Conservation (phyloP, 441 rosid species). For the Gossypium laxum region DNA sequence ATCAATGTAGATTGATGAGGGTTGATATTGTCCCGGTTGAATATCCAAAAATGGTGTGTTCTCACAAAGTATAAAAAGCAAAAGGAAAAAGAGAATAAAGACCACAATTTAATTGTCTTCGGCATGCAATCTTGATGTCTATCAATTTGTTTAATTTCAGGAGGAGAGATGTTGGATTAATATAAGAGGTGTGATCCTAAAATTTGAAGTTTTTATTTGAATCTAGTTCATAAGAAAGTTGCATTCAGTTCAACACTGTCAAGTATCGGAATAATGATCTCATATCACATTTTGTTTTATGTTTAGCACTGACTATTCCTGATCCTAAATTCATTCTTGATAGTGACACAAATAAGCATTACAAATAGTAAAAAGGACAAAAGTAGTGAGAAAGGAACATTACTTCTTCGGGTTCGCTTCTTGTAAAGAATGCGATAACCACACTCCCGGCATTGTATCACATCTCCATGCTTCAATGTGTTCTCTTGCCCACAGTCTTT, state of each 20-base stretch:
- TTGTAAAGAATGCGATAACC: conserved; percentile 91
- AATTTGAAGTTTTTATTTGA: too few species aligned
- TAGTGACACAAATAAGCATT: background rate
- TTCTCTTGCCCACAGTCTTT: conserved; percentile 81
- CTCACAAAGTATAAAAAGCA: background rate
- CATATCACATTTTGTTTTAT: background rate
- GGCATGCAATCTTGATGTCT: background rate
- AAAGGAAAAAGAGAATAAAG: background rate
- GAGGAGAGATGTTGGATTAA: too few species aligned
- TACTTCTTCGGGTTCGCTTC: conserved; percentile 87
- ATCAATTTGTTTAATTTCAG: background rate
- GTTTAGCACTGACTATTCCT: too few species aligned
- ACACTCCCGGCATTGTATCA: conserved; percentile 55
- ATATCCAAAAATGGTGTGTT: too few species aligned
- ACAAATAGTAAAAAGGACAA: background rate
- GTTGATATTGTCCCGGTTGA: background rate
- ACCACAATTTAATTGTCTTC: background rate
- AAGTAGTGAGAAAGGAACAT: background rate
- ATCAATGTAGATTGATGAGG: background rate
- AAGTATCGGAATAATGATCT: background rate
- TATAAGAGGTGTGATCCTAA: too few species aligned
- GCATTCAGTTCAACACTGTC: background rate
- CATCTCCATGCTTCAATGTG: conserved; percentile 76
- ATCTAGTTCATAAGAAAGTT: too few species aligned
- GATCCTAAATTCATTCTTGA: background rate